These are phyloP conservation scores for Epichloe gansuensis DNA, from an alignment of 2,329 filamentous ascomycete genomes.

Conservation along the genomic window DNA sequence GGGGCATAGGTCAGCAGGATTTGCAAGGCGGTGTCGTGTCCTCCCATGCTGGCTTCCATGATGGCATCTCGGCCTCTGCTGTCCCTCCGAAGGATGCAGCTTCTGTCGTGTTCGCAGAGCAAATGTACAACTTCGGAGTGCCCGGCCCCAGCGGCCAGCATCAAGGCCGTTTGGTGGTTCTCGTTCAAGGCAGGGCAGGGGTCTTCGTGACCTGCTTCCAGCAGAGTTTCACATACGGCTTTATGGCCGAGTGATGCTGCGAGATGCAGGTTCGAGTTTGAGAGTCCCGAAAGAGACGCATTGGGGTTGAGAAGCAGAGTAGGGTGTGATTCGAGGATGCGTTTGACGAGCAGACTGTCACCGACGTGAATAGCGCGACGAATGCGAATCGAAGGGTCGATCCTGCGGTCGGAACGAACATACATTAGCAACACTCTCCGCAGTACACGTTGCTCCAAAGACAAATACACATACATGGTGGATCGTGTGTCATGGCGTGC, in stretches of 20 bases:
- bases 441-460: not conserved
- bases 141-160: conserved; percentile 59
- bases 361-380: conserved; percentile 71
- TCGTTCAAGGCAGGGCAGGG: conserved; percentile 65
- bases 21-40: conserved; percentile 53
- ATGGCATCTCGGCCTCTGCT: conserved; percentile 58
- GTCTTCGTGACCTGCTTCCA: conserved; percentile 65
- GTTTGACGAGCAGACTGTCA: conserved; percentile 58
- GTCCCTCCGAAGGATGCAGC: conserved; percentile 53
- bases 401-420: conserved; percentile 36
- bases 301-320: conserved; percentile 68
- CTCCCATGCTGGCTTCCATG: conserved; percentile 49
- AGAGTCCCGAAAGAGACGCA: conserved; percentile 50
- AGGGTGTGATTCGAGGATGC: conserved; percentile 65
- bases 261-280: conserved; percentile 76
- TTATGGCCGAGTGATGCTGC: conserved; percentile 62
- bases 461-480: conserved; percentile 8
- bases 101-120: conserved; percentile 52
- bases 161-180: conserved; percentile 67
- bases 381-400: conserved; percentile 64
- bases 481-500: conserved; percentile 9
- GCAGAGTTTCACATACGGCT: conserved; percentile 55
- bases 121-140: conserved; percentile 64
- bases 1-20: conserved; percentile 50
- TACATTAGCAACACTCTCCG: not conserved